Percentiles rank a stretch among this genome's conserved stretches.
These are phyloP conservation scores for Tylopilus felleus DNA, from an alignment of 768 basidiomycete species.

Conservation along the genomic window DNA sequence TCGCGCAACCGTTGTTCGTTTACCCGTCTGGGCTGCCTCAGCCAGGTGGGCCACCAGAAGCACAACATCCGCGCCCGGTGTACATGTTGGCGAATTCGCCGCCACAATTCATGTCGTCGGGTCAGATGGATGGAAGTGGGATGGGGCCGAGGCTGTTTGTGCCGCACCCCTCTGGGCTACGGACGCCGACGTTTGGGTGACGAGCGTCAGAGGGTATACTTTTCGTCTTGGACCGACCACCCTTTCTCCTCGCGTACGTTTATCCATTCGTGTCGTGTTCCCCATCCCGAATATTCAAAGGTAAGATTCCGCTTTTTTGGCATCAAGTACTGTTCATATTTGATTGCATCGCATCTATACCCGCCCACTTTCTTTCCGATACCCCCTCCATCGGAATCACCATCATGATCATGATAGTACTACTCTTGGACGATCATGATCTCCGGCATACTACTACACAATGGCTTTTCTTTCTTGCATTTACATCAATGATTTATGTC, in stretches of 20 bases:
- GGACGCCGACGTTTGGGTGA: slow-evolving; percentile 26
- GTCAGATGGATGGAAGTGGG: slow-evolving; percentile 12
- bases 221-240: background rate
- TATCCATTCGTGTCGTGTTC: background rate
- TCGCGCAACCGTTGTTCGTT: slow-evolving; percentile 30
- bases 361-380: background rate
- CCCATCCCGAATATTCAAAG: background rate
- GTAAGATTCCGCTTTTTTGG: background rate
- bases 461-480: background rate
- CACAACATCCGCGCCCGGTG: slow-evolving; percentile 25
- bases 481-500: background rate
- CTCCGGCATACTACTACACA: too few species aligned
- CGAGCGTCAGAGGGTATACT: background rate
- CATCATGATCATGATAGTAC: too few species aligned
- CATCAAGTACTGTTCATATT: background rate
- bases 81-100: slow-evolving; percentile 28
- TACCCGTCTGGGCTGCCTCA: slow-evolving; percentile 32
- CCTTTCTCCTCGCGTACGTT: background rate
- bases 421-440: background rate
- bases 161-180: slow-evolving; percentile 26
- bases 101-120: slow-evolving; percentile 23
- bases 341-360: background rate
- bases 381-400: background rate
- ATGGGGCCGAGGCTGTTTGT: slow-evolving; percentile 20
- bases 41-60: slow-evolving; percentile 23